These are phyloP conservation scores for Gossypium ekmanianum DNA, from an alignment of 345 rosid genomes.

Conservation along the genomic window DNA sequence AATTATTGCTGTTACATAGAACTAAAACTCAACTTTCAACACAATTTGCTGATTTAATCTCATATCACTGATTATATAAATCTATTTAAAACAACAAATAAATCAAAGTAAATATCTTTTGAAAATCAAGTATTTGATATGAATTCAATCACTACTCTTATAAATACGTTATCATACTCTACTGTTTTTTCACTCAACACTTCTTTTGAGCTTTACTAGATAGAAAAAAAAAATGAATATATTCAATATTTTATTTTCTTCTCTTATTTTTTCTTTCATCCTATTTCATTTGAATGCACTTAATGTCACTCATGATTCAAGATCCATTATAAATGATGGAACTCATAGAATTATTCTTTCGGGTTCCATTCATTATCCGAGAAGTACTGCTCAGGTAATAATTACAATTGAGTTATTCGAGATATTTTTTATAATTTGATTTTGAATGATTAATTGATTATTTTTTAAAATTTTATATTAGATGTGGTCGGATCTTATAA, in stretches of 20 bases:
- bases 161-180: background rate
- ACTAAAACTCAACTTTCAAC: no score
- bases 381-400: constrained; percentile 24
- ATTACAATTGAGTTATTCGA: background rate
- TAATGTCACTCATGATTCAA: constrained; percentile 19
- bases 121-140: background rate
- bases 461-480: background rate
- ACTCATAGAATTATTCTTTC: background rate
- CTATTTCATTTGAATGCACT: background rate
- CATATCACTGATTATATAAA: no score
- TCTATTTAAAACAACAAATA: no score
- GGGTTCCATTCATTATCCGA: background rate
- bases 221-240: background rate
- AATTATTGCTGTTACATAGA: no score
- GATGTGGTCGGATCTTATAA: constrained; percentile 42
- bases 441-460: background rate
- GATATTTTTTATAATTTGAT: background rate
- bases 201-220: background rate
- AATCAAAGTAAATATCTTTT: no score
- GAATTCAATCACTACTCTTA: background rate
- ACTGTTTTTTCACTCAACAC: background rate
- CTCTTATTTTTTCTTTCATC: background rate
- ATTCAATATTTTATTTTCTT: background rate
- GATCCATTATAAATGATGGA: constrained; percentile 38
- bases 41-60: no score